A percentile compares a stretch with the other conserved stretches of the same genome.
phyloP scores from a whole-genome alignment of 306 rosid genomes.

The Herpetospermum pedunculosum region DNA sequence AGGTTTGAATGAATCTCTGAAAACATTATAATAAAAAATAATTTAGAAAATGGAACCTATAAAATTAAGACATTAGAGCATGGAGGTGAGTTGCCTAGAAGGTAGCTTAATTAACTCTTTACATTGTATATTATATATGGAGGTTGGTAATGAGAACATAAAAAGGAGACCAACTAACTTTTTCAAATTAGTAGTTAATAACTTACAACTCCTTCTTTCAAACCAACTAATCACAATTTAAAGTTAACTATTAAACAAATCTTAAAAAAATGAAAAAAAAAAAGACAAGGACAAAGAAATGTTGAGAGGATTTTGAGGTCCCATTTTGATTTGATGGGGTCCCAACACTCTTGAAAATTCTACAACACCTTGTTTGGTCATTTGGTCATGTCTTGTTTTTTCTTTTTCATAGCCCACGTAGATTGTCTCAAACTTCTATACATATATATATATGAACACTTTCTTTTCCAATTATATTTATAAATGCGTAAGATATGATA shows the following conservation, averaged over 20 bases:
- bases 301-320: background rate
- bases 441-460: background rate
- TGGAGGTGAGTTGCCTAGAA: background rate
- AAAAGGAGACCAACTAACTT: background rate
- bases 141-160: background rate
- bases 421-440: background rate
- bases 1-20: background rate
- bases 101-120: background rate
- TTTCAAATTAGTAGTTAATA: background rate
- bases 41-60: background rate
- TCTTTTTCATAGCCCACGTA: background rate
- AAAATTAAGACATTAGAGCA: background rate
- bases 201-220: background rate
- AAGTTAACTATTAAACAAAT: background rate
- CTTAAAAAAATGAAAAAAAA: background rate
- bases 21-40: background rate
- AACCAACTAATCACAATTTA: background rate
- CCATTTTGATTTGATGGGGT: conserved; percentile 20
- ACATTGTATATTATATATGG: background rate
- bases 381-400: background rate
- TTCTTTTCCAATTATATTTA: no score
- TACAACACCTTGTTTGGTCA: background rate
- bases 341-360: conserved; percentile 3
- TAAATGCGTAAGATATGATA: no score
- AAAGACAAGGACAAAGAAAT: background rate